These are phyloP conservation scores for Citrus maxima DNA, from an alignment of 345 rosid genomes.

Conservation along the genomic window DNA sequence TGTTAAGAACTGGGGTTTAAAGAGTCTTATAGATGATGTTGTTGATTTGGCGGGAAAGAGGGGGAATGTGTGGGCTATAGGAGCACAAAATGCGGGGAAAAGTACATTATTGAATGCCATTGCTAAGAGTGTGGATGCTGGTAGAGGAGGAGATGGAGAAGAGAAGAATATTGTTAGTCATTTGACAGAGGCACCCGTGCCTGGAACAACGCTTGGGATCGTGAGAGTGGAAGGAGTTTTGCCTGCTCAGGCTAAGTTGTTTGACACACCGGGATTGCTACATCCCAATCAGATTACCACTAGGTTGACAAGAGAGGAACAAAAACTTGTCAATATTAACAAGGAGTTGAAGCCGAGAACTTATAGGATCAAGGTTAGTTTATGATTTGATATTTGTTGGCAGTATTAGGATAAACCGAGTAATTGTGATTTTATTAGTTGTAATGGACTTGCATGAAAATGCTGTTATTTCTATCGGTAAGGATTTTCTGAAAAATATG, in stretches of 20 bases:
- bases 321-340: conserved; percentile 69
- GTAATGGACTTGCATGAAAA: neutral
- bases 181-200: conserved; percentile 90
- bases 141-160: neutral
- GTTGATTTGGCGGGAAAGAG: conserved; percentile 68
- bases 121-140: conserved; percentile 46
- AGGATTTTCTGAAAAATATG: neutral
- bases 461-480: neutral
- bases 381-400: neutral
- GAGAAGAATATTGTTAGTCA: conserved; percentile 39
- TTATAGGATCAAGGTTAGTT: conserved; percentile 82
- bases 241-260: conserved; percentile 73
- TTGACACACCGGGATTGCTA: conserved; percentile 88
- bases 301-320: conserved; percentile 85
- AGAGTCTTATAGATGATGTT: conserved; percentile 74
- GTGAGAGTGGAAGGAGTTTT: conserved; percentile 80
- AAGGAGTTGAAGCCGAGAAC: conserved; percentile 92
- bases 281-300: conserved; percentile 84
- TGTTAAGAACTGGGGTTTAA: conserved; percentile 80
- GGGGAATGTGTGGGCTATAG: conserved; percentile 90
- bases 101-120: conserved; percentile 84
- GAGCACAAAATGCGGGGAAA: conserved; percentile 91
- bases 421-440: neutral
- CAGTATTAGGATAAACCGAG: neutral
- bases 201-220: conserved; percentile 88